Conservation (phyloP, 129 eudicot genomes). For the Centaurea solstitialis region DNA sequence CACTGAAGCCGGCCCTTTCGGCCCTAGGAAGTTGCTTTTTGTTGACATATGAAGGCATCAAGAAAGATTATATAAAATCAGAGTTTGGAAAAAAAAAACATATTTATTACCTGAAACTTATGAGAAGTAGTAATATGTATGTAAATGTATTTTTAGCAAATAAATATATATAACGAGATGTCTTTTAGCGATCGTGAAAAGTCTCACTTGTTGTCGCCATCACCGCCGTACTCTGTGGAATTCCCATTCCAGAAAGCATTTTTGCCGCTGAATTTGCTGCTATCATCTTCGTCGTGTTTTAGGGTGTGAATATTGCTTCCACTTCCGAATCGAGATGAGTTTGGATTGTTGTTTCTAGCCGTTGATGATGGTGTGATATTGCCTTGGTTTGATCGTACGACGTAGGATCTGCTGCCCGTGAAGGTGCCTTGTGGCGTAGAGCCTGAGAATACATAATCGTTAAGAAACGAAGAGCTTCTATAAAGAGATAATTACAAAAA, state of each 20-base stretch:
- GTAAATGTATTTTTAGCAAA: constrained; percentile 15
- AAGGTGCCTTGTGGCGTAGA: constrained; percentile 42
- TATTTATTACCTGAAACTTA: constrained; percentile 25
- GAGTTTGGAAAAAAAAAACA: background rate
- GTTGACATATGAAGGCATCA: constrained; percentile 22
- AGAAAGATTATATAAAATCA: constrained; percentile 10
- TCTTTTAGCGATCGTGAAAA: background rate
- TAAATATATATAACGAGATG: constrained; percentile 13
- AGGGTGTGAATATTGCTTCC: constrained; percentile 88
- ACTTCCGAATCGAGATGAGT: constrained; percentile 55
- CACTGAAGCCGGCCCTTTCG: constrained; percentile 33
- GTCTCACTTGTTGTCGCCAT: constrained; percentile 39
- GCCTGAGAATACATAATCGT: constrained; percentile 42
- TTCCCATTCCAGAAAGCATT: constrained; percentile 91
- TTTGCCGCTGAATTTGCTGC: constrained; percentile 45
- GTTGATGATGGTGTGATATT: constrained; percentile 26
- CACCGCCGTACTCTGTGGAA: constrained; percentile 79
- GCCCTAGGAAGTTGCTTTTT: constrained; percentile 43
- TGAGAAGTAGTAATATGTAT: constrained; percentile 4
- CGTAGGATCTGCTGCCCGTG: constrained; percentile 39
- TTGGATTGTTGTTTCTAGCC: constrained; percentile 30
- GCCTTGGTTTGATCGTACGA: constrained; percentile 35
- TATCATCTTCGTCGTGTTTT: constrained; percentile 78
- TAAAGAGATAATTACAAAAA: background rate
- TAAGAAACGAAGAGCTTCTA: background rate